Base-by-base conservation (phyloP, 2,329 filamentous ascomycete species). In the Tolypocladium tropicale region DNA sequence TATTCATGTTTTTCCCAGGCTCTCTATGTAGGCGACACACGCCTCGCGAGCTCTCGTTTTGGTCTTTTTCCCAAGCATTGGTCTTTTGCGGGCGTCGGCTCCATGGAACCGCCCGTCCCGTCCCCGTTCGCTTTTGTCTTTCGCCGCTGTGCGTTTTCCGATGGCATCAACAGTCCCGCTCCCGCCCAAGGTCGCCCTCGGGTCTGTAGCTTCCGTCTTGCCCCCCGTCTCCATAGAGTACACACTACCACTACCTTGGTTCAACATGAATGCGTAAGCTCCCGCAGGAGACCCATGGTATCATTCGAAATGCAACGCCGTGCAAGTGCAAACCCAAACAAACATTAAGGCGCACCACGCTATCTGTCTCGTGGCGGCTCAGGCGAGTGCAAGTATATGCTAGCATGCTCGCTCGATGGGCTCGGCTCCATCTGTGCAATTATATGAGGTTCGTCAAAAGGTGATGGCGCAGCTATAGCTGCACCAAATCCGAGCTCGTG, bases 261-360 rank as follows among this genome's bases (percentile, higher is more conserved):
- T 23, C 53, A 55, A 55, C 53, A 56, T 53, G 55, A 56, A 58
- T 28, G 53, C 55, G 52, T 56, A 21, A 52, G 34, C 55, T 56
- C 57, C 51, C 41, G 41, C 34, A 32, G 39, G 53, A 57, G 51
- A 23, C 62, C 62, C 63, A 64, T 68, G 66, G 65, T 68, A 68
- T 67, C 64, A 65, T 67, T 53, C 30, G 54, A 58, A 55, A 59
- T 55, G 56, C 55, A 61, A 59, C 59, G 59, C 58, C 56, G 57
- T 43, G 59, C 55, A 32, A 57, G 43, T 57, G 49, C 21, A 53
- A 61, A 62, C 56, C 55, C 63, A 55, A 52, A 56, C 59, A 61
- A 55, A 57, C 50, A 56, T 52, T 54, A 55, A 33, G 28, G 48
- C 52, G 52, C 55, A 58, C 56, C 61, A 56, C 56, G 28, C n/a